A percentile compares a stretch with the other conserved stretches of the same genome.
Evolutionary conservation across 1,284 basidiomycete species (phyloP).

Genomic region (Ustilago trichophora): DNA sequence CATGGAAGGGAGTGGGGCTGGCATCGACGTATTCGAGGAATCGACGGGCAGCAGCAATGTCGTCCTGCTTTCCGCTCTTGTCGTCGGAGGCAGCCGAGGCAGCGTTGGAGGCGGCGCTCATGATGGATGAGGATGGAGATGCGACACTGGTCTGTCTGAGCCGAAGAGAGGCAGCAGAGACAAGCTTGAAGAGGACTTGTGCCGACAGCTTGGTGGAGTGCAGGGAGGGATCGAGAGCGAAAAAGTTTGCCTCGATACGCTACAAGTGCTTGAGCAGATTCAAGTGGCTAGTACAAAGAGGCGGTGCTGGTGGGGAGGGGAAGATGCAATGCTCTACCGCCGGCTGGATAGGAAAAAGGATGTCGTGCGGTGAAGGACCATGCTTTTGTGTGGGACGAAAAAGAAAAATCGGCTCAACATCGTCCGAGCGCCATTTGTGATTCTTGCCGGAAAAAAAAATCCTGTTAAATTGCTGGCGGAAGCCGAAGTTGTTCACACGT

Average conservation of each 20-base stretch:
- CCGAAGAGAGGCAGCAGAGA: slow-evolving; percentile 40
- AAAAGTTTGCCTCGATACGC: slow-evolving; percentile 20
- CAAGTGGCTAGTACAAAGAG: too few species aligned
- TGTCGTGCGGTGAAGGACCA: slow-evolving; percentile 22
- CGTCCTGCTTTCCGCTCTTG: slow-evolving; percentile 13
- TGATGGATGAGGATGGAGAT: slow-evolving; percentile 23
- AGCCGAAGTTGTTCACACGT: too few species aligned
- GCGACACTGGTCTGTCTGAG: slow-evolving; percentile 29
- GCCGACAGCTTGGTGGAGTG: slow-evolving; percentile 34
- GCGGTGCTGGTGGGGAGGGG: too few species aligned
- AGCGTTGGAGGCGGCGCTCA: slow-evolving; percentile 16
- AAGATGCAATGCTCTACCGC: too few species aligned
- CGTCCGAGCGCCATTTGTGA: slow-evolving; percentile 28
- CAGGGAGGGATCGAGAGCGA: slow-evolving; percentile 11
- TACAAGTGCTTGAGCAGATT: too few species aligned
- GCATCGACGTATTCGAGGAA: slow-evolving; percentile 74
- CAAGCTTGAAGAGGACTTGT: slow-evolving; percentile 39
- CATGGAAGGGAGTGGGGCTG: slow-evolving; percentile 95
- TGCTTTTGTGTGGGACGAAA: neutral
- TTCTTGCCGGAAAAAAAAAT: too few species aligned
- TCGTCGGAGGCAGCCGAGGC: slow-evolving; percentile 8
- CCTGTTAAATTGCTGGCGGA: too few species aligned
- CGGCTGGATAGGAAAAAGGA: slow-evolving; percentile 7
- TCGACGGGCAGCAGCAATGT: slow-evolving; percentile 55
- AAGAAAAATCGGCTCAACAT: slow-evolving; percentile 23